Evolutionary conservation across 345 rosid genomes (phyloP), one percentile per base, ranked within the genome.

Genomic region (Pistacia atlantica): DNA sequence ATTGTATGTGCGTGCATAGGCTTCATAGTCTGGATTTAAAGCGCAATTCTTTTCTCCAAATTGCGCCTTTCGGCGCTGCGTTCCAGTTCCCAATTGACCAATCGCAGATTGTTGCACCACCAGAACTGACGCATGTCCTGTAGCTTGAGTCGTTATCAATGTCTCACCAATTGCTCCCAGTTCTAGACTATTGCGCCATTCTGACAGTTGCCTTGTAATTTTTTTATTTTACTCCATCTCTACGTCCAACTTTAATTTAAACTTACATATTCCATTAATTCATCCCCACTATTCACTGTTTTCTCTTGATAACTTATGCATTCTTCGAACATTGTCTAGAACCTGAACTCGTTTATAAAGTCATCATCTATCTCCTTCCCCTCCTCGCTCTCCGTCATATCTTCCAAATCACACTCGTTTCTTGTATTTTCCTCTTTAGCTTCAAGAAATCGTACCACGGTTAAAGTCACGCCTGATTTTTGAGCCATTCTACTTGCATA

Each of bases 341-440:
- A 84, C 69, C 80, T 79, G 65, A 87, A 86, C 77, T 80, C 83
- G 33, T 86, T 77, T 1, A 86, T 33, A 22, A 75, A 78, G 28
- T 79, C 77, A 33, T 74, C 77, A 4, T 74, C 77, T 1, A 1
- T 3, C 20, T 51, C 69, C 48, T 64, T 51, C 1, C 5, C 28
- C 1, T 0, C 14, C 2, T 62, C 45, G 10, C 1, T 62, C 1
- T 73, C 33, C 11, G 48, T 31, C 0, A 18, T 7, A 0, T 4
- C 22, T 5, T 5, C n/a, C 7, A 55, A n/a, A 42, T 42, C 6
- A 42, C 45, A 0, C 45, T 42, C 45, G 5, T 4, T 42, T 42
- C 6, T 42, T 42, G 45, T 42, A 42, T 42, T 5, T 42, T 42
- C 45, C 5, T 81, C 81, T 71, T 54, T 56, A 0, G 71, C 46